A percentile compares a stretch with the other conserved stretches of the same genome.
These are phyloP conservation scores for Crucibulum laeve DNA, from an alignment of 768 basidiomycete species.

Conservation along the genomic window DNA sequence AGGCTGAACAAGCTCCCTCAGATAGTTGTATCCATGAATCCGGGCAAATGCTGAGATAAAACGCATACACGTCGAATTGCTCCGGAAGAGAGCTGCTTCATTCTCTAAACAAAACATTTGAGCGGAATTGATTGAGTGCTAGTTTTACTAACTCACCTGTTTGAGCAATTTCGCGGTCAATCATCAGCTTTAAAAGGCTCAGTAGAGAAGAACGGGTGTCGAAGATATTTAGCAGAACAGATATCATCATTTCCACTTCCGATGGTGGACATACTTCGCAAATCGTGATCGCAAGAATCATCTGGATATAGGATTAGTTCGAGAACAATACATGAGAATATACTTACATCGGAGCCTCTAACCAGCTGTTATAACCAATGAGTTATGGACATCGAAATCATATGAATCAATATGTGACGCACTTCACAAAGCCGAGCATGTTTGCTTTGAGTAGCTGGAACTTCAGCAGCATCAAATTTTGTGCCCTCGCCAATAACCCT, in stretches of 20 bases:
- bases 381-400: background rate
- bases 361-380: constrained; percentile 46
- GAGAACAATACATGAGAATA: background rate
- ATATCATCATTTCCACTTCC: constrained; percentile 82
- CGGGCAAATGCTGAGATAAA: constrained; percentile 84
- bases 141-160: constrained; percentile 47
- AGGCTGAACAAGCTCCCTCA: constrained; percentile 75
- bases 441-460: constrained; percentile 38
- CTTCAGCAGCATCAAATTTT: constrained; percentile 63
- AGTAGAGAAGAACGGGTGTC: constrained; percentile 73
- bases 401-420: constrained; percentile 12
- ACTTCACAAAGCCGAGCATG: constrained; percentile 60
- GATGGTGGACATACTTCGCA: constrained; percentile 78
- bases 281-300: constrained; percentile 78
- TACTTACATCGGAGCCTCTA: constrained; percentile 65
- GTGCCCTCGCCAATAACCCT: constrained; percentile 78
- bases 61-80: constrained; percentile 84
- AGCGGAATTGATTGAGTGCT: background rate
- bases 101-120: constrained; percentile 45
- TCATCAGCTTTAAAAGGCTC: constrained; percentile 73
- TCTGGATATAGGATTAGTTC: constrained; percentile 29
- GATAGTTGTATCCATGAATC: constrained; percentile 89
- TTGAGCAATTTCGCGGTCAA: constrained; percentile 77
- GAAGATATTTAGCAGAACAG: constrained; percentile 82
- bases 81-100: constrained; percentile 79